Percentiles rank a stretch among this genome's conserved stretches.
Evolutionary conservation across 2,329 filamentous ascomycete species (phyloP).

Genomic region (Fusarium nanum): DNA sequence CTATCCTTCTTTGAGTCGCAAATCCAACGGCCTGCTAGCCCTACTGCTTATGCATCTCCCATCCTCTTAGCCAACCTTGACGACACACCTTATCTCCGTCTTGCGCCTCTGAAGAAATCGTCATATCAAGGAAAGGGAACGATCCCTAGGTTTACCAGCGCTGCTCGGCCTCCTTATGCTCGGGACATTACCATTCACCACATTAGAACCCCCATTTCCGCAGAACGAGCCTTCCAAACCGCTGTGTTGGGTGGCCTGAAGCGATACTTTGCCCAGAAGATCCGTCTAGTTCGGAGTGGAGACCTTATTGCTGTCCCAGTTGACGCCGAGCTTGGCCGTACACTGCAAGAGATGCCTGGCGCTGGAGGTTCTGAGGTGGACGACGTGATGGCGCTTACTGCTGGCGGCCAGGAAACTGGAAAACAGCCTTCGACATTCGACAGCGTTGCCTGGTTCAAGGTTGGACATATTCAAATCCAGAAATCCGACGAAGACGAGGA

Average conservation of each 20-base stretch:
- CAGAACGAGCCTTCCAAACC: slow-evolving; percentile 85
- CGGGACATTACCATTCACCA: slow-evolving; percentile 88
- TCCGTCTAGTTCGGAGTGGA: slow-evolving; percentile 84
- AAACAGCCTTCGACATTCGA: slow-evolving; percentile 55
- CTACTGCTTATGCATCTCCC: slow-evolving; percentile 81
- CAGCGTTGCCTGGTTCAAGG: slow-evolving; percentile 90
- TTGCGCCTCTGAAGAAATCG: slow-evolving; percentile 74
- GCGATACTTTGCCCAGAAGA: slow-evolving; percentile 84
- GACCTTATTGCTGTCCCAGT: slow-evolving; percentile 91
- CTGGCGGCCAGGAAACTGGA: slow-evolving; percentile 47
- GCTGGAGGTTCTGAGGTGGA: slow-evolving; percentile 76
- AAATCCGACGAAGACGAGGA: slow-evolving; percentile 67
- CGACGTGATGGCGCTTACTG: slow-evolving; percentile 71
- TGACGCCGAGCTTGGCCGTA: slow-evolving; percentile 84
- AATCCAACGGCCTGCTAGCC: slow-evolving; percentile 68
- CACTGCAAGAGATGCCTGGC: slow-evolving; percentile 77
- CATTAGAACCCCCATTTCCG: slow-evolving; percentile 88
- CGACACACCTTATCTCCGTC: slow-evolving; percentile 79
- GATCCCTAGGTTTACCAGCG: slow-evolving; percentile 66
- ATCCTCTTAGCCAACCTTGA: slow-evolving; percentile 88
- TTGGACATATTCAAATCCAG: slow-evolving; percentile 76
- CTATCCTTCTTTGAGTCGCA: slow-evolving; percentile 76
- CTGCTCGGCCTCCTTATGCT: slow-evolving; percentile 68
- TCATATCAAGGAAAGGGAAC: slow-evolving; percentile 63
- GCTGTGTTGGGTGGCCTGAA: slow-evolving; percentile 89